Evolutionary conservation across 108 stramenopile species (phyloP).

Genomic region (Epithemia pelagica): DNA sequence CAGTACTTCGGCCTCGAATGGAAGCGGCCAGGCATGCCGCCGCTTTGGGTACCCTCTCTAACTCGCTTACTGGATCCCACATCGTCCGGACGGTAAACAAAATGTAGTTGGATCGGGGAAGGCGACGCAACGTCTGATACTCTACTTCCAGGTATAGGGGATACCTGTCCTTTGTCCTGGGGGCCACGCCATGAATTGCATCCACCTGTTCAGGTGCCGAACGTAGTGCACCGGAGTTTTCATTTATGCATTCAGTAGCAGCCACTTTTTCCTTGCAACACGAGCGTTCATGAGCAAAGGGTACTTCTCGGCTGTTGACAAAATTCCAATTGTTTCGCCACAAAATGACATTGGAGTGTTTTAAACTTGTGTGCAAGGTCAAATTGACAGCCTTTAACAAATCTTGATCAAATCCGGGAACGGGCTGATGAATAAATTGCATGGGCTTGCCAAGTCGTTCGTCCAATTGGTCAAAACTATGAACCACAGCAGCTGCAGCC

Average conservation of each 20-base stretch:
- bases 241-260: neutral
- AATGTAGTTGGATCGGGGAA: slow-evolving; percentile 2
- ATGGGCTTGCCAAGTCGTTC: slow-evolving; percentile 8
- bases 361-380: slow-evolving; percentile 3
- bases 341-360: slow-evolving; percentile 4
- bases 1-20: slow-evolving; percentile 1
- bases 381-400: slow-evolving; percentile 5
- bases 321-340: slow-evolving; percentile 16
- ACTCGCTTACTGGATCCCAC: slow-evolving; percentile 1
- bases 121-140: slow-evolving; percentile 12
- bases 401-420: slow-evolving; percentile 10
- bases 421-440: slow-evolving; percentile 9
- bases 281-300: neutral
- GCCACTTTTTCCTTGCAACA: neutral
- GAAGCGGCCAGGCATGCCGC: slow-evolving; percentile 6
- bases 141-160: slow-evolving; percentile 4
- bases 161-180: neutral
- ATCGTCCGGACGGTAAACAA: slow-evolving; percentile 9
- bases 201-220: neutral
- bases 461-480: slow-evolving; percentile 6
- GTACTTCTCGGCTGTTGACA: neutral
- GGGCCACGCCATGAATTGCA: neutral
- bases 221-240: neutral
- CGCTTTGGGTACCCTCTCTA: slow-evolving; percentile 3
- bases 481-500: slow-evolving; percentile 12